phyloP scores from a whole-genome alignment of 2,329 filamentous ascomycete genomes.

The Clonostachys byssicola region DNA sequence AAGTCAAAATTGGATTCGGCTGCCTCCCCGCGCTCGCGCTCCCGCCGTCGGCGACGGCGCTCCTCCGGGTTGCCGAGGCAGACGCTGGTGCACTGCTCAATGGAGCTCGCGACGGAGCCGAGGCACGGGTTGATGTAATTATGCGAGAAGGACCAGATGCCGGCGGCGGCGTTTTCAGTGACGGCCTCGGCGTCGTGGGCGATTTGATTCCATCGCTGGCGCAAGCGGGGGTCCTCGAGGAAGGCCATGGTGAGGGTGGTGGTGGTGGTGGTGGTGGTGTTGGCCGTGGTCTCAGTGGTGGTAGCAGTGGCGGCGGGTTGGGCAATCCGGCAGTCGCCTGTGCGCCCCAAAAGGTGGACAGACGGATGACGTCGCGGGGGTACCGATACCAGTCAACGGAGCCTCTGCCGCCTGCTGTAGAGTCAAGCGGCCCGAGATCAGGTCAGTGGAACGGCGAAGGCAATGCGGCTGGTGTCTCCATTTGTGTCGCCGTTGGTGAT shows the following conservation, averaged over 20 bases:
- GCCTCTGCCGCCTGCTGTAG: too few species aligned
- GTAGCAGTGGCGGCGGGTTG: too few species aligned
- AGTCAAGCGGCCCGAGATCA: too few species aligned
- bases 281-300: too few species aligned
- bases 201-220: conserved; percentile 90
- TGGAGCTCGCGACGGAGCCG: conserved; percentile 56
- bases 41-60: conserved; percentile 62
- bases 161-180: conserved; percentile 86
- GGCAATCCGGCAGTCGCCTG: too few species aligned
- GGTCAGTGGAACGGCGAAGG: too few species aligned
- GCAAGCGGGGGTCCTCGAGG: conserved; percentile 79
- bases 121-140: conserved; percentile 82
- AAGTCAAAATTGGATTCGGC: conserved; percentile 93
- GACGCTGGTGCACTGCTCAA: conserved; percentile 69
- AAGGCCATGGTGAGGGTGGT: conserved; percentile 44
- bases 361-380: too few species aligned
- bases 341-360: too few species aligned
- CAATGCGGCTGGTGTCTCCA: too few species aligned
- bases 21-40: conserved; percentile 49
- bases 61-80: conserved; percentile 73
- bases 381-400: too few species aligned
- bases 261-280: neutral
- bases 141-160: conserved; percentile 85
- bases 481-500: too few species aligned
- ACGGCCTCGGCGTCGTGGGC: conserved; percentile 86